A percentile compares a stretch with the other conserved stretches of the same genome.
phyloP scores from a whole-genome alignment of 345 rosid species.

The Linum trigynum region DNA sequence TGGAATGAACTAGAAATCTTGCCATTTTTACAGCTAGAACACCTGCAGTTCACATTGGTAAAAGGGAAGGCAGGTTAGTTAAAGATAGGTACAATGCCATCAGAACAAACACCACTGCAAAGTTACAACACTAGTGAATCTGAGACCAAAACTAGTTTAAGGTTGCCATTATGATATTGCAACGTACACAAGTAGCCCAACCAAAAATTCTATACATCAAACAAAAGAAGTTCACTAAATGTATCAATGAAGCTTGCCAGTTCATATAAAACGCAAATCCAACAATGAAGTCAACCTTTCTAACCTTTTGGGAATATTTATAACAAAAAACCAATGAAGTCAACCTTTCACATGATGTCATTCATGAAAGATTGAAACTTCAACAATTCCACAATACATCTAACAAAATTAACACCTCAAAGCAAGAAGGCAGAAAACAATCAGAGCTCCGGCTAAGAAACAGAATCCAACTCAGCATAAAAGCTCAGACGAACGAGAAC shows the following conservation, averaged over 20 bases:
- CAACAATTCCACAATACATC: neutral
- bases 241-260: neutral
- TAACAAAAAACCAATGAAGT: neutral
- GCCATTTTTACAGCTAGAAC: conserved; percentile 38
- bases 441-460: neutral
- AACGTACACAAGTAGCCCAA: neutral
- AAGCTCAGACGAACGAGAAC: too few species aligned
- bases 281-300: neutral
- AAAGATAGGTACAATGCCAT: neutral
- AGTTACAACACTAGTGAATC: neutral
- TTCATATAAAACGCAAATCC: neutral
- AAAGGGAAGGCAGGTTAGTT: neutral
- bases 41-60: neutral
- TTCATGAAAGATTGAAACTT: neutral
- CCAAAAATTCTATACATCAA: neutral
- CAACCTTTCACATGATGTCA: neutral
- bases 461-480: too few species aligned
- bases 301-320: too few species aligned
- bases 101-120: neutral
- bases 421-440: neutral
- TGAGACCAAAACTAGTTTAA: neutral
- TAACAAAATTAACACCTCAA: neutral
- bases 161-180: neutral
- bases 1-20: conserved; percentile 49
- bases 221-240: neutral